Evolutionary conservation across 768 basidiomycete genomes (phyloP).

Genomic region (Leucocoprinus leucothites): DNA sequence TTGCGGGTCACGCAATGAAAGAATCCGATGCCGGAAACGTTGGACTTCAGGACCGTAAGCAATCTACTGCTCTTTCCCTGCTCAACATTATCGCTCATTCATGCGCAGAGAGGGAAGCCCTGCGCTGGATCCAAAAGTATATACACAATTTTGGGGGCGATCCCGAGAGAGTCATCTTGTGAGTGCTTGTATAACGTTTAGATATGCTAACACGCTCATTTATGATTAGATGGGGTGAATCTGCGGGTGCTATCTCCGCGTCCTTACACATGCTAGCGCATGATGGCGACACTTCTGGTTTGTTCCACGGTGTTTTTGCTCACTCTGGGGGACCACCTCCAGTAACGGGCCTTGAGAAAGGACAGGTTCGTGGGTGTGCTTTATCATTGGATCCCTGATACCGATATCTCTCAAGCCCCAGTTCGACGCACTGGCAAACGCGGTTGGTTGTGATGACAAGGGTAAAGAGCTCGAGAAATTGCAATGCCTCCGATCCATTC

Average conservation of each 20-base stretch:
- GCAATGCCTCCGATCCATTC: conserved; percentile 34
- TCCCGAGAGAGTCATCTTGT: conserved; percentile 50
- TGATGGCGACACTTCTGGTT: neutral
- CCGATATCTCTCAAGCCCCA: neutral
- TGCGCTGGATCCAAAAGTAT: conserved; percentile 62
- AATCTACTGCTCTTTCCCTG: conserved; percentile 35
- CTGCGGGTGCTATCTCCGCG: conserved; percentile 13
- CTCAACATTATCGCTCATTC: conserved; percentile 14
- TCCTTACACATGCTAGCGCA: conserved; percentile 8
- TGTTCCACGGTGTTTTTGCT: conserved; percentile 12
- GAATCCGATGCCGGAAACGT: conserved; percentile 40
- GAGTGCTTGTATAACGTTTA: neutral
- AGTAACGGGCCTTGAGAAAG: conserved; percentile 36
- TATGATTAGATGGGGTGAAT: conserved; percentile 7
- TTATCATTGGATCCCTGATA: conserved; percentile 33
- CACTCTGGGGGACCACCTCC: conserved; percentile 42
- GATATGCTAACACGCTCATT: neutral
- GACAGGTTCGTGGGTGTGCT: conserved; percentile 34
- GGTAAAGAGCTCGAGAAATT: conserved; percentile 33
- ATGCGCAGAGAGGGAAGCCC: conserved; percentile 24
- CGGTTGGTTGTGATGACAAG: conserved; percentile 17
- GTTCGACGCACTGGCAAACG: neutral
- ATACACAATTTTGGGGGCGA: conserved; percentile 63
- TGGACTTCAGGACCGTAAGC: conserved; percentile 47
- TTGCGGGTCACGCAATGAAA: conserved; percentile 36